A percentile compares a stretch with the other conserved stretches of the same genome.
phyloP scores from a whole-genome alignment of 108 stramenopile species.

The Cafeteria roenbergensis region DNA sequence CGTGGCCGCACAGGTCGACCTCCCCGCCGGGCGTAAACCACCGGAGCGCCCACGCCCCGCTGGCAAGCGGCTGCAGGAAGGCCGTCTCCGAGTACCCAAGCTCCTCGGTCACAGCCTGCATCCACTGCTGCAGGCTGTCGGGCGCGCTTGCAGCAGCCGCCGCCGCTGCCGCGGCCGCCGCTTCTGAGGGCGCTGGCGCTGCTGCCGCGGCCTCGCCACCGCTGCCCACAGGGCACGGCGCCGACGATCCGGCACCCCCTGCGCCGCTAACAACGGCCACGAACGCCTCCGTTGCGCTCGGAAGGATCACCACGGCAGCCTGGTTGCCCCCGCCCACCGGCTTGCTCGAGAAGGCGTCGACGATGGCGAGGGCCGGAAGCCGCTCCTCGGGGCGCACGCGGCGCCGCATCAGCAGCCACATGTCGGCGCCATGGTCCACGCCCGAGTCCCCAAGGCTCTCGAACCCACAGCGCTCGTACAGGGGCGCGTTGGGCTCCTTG shows the following conservation, averaged over 20 bases:
- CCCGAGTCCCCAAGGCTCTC: not conserved
- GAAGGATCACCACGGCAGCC: constrained; percentile 77
- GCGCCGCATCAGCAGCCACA: not conserved
- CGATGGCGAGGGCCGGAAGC: not conserved
- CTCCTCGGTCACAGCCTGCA: constrained; percentile 70
- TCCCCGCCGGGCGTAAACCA: constrained; percentile 56
- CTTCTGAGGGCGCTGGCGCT: constrained; percentile 17
- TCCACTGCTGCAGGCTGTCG: constrained; percentile 54
- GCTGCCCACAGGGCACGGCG: constrained; percentile 18
- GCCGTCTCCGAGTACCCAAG: constrained; percentile 85
- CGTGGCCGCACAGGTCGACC: constrained; percentile 82
- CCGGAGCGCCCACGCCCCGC: constrained; percentile 11
- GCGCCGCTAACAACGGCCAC: too few relatives aligned
- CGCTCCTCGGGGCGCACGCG: not conserved
- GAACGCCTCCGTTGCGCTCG: not conserved
- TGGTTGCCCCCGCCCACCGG: constrained; percentile 72
- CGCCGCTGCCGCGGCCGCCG: constrained; percentile 17
- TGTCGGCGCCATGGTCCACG: constrained; percentile 5
- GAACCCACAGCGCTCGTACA: constrained; percentile 13
- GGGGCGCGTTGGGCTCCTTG: not conserved
- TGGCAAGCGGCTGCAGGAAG: constrained; percentile 41
- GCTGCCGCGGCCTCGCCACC: constrained; percentile 8
- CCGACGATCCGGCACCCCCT: not conserved
- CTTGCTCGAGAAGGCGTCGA: constrained; percentile 56
- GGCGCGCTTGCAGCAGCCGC: constrained; percentile 26